Evolutionary conservation across 2,329 filamentous ascomycete species (phyloP).

Genomic region (Lachnellula willkommii): DNA sequence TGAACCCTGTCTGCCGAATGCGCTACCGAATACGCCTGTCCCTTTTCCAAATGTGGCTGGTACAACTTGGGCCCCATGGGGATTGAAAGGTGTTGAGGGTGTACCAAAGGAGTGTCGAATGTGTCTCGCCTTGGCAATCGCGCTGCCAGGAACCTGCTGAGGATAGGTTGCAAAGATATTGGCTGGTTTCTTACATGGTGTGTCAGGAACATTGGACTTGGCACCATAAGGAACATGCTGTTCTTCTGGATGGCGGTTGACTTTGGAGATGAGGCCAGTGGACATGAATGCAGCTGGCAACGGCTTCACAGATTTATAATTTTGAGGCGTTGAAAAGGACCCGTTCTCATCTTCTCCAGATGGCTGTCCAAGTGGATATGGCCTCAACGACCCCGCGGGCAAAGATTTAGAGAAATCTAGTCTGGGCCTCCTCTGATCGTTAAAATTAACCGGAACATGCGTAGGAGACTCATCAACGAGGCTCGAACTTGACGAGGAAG

Average conservation of each 20-base stretch:
- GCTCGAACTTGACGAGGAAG: constrained; percentile 79
- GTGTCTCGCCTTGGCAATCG: constrained; percentile 55
- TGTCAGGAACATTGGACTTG: constrained; percentile 78
- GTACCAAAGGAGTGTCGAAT: constrained; percentile 69
- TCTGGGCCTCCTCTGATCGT: constrained; percentile 47
- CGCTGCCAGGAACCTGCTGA: constrained; percentile 50
- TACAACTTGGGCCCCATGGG: constrained; percentile 41
- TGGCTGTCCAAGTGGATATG: constrained; percentile 33
- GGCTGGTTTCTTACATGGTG: constrained; percentile 84
- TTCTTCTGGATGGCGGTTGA: constrained; percentile 77
- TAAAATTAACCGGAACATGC: constrained; percentile 51
- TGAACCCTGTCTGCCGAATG: constrained; percentile 39
- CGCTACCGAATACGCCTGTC: constrained; percentile 56
- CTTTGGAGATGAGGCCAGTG: constrained; percentile 90
- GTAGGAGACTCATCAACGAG: constrained; percentile 67
- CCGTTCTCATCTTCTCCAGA: constrained; percentile 44
- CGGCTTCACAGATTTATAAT: constrained; percentile 71
- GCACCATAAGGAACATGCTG: constrained; percentile 45
- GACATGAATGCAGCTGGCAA: constrained; percentile 85
- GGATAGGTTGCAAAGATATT: constrained; percentile 65
- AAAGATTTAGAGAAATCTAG: constrained; percentile 69
- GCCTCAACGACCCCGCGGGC: constrained; percentile 59
- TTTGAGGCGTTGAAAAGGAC: constrained; percentile 65
- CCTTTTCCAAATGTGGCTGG: constrained; percentile 49
- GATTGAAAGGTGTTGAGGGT: constrained; percentile 76